Evolutionary conservation across 1,139 yeast genomes (phyloP).

Genomic region (Saccharomycopsis crataegensis): DNA sequence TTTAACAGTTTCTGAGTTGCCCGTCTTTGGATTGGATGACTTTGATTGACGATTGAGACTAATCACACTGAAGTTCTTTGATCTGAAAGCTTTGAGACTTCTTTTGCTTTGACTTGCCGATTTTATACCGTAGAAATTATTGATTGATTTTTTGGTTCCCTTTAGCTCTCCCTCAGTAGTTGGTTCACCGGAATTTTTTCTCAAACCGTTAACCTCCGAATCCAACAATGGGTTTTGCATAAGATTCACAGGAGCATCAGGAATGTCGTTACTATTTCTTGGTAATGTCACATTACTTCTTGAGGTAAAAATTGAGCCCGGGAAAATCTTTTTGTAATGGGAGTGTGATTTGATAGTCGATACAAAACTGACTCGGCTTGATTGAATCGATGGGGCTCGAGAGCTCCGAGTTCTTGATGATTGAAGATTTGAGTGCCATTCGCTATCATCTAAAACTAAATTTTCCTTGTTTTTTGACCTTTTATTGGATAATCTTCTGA

Average conservation of each 20-base stretch:
- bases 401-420: background rate
- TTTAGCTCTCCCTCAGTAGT: background rate
- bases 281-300: no score
- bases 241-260: background rate
- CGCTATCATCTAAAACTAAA: background rate
- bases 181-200: constrained; percentile 1
- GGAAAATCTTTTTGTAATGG: background rate
- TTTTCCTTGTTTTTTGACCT: background rate
- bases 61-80: no score
- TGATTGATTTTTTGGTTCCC: background rate
- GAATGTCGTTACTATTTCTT: no score
- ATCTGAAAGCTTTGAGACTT: background rate
- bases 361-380: constrained; percentile 6
- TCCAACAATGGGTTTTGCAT: constrained; percentile 4
- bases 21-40: no score
- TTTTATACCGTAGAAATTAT: background rate
- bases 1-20: no score
- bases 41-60: no score
- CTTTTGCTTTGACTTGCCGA: background rate
- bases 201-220: background rate
- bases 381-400: background rate
- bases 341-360: background rate
- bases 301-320: no score
- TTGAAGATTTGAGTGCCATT: background rate
- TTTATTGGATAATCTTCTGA: background rate